phyloP scores from a whole-genome alignment of 306 rosid species.

The Geum urbanum region DNA sequence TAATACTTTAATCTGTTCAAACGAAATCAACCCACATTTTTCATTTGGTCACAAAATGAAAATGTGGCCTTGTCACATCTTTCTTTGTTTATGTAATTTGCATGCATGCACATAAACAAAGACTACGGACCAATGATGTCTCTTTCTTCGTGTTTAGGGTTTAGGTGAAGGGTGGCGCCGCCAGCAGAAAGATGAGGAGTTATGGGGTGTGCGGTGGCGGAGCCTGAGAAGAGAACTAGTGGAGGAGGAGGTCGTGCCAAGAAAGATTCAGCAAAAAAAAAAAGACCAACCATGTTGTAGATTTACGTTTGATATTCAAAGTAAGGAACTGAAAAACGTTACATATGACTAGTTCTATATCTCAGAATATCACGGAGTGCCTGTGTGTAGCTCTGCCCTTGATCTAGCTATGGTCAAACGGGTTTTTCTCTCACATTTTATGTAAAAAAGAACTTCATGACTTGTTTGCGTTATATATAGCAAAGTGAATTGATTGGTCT shows the following conservation, averaged over 20 bases:
- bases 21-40: not conserved
- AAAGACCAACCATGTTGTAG: no score
- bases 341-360: no score
- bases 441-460: slow-evolving; percentile 9
- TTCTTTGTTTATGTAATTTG: not conserved
- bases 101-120: not conserved
- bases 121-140: not conserved
- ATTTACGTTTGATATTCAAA: no score
- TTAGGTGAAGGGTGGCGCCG: slow-evolving; percentile 22
- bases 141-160: not conserved
- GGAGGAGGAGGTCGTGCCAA: no score
- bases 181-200: slow-evolving; percentile 10
- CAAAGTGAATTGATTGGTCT: slow-evolving; percentile 29
- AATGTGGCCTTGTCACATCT: not conserved
- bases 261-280: no score
- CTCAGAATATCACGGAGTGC: no score
- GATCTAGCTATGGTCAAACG: slow-evolving; percentile 31
- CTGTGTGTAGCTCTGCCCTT: no score
- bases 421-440: slow-evolving; percentile 33
- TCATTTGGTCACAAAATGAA: not conserved
- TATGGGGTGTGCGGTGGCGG: not conserved
- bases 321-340: no score
- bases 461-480: slow-evolving; percentile 27
- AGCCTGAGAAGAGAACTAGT: no score
- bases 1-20: not conserved